Conservation (phyloP, 768 basidiomycete genomes). For the Mycena polygramma region DNA sequence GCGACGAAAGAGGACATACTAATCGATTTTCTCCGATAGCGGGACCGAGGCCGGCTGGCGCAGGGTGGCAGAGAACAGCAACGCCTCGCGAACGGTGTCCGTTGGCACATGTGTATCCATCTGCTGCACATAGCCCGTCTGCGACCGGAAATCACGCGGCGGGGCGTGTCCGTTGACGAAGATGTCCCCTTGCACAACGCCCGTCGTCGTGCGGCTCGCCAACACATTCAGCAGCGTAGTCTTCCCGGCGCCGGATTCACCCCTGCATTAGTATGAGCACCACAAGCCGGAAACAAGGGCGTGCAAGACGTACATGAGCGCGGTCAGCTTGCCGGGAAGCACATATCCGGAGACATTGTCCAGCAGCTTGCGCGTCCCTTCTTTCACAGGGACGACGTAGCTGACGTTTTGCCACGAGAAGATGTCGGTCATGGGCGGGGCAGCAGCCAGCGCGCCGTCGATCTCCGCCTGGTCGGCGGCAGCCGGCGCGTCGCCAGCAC, state of each 20-base stretch:
- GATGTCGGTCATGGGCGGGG: constrained; percentile 62
- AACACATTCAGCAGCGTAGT: constrained; percentile 73
- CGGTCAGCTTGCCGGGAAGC: constrained; percentile 84
- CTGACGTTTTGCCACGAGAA: constrained; percentile 86
- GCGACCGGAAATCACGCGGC: constrained; percentile 74
- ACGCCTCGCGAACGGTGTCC: constrained; percentile 84
- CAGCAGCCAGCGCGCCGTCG: constrained; percentile 45
- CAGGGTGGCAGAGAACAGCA: constrained; percentile 83
- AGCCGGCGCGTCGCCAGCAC: neutral
- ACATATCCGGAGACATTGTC: constrained; percentile 86
- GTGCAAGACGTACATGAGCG: constrained; percentile 73
- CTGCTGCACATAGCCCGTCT: constrained; percentile 91
- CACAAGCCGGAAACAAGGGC: neutral
- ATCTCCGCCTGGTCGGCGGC: constrained; percentile 22
- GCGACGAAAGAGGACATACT: constrained; percentile 56
- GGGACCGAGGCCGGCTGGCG: constrained; percentile 71
- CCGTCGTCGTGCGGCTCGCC: constrained; percentile 62
- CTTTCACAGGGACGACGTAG: constrained; percentile 72
- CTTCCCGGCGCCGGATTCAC: constrained; percentile 42
- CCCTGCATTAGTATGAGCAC: constrained; percentile 3
- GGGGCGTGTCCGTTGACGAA: constrained; percentile 65
- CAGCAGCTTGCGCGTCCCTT: constrained; percentile 65
- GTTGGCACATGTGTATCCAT: constrained; percentile 84
- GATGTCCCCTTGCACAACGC: constrained; percentile 64
- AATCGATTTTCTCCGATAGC: constrained; percentile 79